Conservation (phyloP, 345 rosid species). For the Turnera subulata region DNA sequence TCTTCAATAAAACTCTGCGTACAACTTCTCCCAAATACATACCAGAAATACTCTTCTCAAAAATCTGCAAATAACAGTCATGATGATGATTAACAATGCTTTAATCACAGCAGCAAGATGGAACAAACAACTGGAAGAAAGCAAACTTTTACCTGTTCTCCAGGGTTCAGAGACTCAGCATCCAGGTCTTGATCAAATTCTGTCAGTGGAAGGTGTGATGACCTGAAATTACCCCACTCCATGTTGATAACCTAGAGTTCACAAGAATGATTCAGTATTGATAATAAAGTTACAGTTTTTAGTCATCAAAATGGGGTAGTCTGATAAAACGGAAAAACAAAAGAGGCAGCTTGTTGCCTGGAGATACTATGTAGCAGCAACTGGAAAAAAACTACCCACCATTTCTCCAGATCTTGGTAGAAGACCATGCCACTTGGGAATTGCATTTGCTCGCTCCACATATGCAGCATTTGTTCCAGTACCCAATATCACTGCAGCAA, state of each 20-base stretch:
- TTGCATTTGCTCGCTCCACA: conserved; percentile 38
- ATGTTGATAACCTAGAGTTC: conserved; percentile 44
- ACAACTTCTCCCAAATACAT: conserved; percentile 71
- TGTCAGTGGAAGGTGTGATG: conserved; percentile 45
- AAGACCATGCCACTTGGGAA: conserved; percentile 32
- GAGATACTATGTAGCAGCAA: no score
- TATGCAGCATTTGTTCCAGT: conserved; percentile 53
- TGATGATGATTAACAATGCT: conserved; percentile 10
- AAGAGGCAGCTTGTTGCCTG: no score
- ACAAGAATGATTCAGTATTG: neutral
- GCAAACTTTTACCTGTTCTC: conserved; percentile 29
- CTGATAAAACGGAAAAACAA: no score
- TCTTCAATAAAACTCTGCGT: conserved; percentile 56
- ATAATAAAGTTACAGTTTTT: no score
- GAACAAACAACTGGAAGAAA: neutral
- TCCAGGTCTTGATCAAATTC: conserved; percentile 54
- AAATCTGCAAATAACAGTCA: conserved; percentile 32
- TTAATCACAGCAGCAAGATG: neutral
- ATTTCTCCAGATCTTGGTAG: conserved; percentile 25
- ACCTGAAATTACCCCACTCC: conserved; percentile 65
- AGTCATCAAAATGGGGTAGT: no score
- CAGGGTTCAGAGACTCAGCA: conserved; percentile 45
- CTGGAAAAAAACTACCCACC: conserved; percentile 28
- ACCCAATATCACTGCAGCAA: conserved; percentile 58
- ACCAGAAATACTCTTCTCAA: conserved; percentile 58